Evolutionary conservation across 2,329 filamentous ascomycete species (phyloP), one percentile per base, ranked within the genome.

Genomic region (Colletotrichum sp.): DNA sequence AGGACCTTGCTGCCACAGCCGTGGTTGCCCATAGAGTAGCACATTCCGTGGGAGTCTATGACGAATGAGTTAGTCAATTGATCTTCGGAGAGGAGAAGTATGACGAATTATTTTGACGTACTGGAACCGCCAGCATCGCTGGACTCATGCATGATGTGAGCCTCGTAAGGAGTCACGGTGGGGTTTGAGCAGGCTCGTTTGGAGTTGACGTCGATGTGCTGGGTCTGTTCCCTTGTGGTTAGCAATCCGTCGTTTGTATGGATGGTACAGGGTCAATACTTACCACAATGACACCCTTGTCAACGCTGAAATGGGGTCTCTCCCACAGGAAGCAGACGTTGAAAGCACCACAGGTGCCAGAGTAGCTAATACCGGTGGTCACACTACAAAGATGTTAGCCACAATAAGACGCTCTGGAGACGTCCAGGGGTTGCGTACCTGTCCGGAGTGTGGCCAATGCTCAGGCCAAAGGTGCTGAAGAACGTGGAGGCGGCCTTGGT

Each of bases 11-110:
- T 13, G 36, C 48, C 48, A 3, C 66, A 68, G 55, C 66, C 66
- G 52, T 68, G 66, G 52, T 57, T n/a, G 30, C n/a, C 66, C 66
- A 68, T 68, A 3, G 66, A 68, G 66, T 68, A 68, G 52, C 66
- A 68, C 26, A 68, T 57, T 22, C 66, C 66, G 30, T 68, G 44
- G 7, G 66, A 28, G 28, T 28, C 60, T 63, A 5, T 26, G 18
- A 8, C 4, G 30, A 18, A 15, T 8, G 1, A 8, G 12, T 63
- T 0, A 63, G 60, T 22, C 16, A 3, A 34, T 6, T 36, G 18
- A 5, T 52, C n/a, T 2, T 32, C 18, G n/a, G 12, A 36, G 3
- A 34, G 1, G n/a, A 24, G 60, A 15, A 18, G 0, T 0, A 4
- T 1, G 15, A 30, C 1, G 60, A 24, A 52, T 1, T 22, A 1